Percentiles rank a stretch among this genome's conserved stretches.
These are phyloP conservation scores for Kwoniella sp. DNA, from an alignment of 768 basidiomycete species.

Conservation along the genomic window DNA sequence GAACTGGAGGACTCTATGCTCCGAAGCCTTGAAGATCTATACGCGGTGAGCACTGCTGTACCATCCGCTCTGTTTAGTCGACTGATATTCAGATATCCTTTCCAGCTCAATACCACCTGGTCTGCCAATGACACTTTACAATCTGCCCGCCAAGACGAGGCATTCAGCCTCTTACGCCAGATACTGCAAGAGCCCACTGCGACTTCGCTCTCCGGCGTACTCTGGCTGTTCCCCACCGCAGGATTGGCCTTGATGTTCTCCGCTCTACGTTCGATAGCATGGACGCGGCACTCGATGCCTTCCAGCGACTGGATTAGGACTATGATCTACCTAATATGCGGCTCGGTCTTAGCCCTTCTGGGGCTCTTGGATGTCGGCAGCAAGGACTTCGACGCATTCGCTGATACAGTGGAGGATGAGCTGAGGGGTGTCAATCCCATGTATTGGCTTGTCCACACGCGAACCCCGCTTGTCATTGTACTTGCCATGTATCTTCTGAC, in stretches of 20 bases:
- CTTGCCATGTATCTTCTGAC: constrained; percentile 13
- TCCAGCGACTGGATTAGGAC: not conserved
- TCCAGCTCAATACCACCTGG: constrained; percentile 32
- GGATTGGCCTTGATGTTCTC: constrained; percentile 22
- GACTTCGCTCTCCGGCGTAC: constrained; percentile 30
- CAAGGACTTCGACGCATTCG: constrained; percentile 20
- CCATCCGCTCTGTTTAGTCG: no score
- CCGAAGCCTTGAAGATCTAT: constrained; percentile 24
- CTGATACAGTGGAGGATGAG: constrained; percentile 5
- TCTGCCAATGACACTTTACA: constrained; percentile 7
- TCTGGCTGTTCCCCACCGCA: constrained; percentile 47
- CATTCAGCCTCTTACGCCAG: constrained; percentile 16
- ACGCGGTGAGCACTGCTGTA: constrained; percentile 17
- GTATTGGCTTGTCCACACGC: constrained; percentile 19
- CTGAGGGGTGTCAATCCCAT: constrained; percentile 19
- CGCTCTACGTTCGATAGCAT: constrained; percentile 21
- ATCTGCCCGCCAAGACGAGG: constrained; percentile 10
- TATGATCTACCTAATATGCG: constrained; percentile 22
- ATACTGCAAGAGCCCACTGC: constrained; percentile 33
- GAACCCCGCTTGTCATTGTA: constrained; percentile 19
- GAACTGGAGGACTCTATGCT: constrained; percentile 26
- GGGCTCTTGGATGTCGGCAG: constrained; percentile 40
- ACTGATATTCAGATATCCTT: no score
- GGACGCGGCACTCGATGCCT: not conserved
- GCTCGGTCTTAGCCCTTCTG: constrained; percentile 27